Percentiles rank a stretch among this genome's conserved stretches.
These are phyloP conservation scores for Gnaphalium uliginosum DNA, from an alignment of 129 eudicot genomes.

Conservation along the genomic window DNA sequence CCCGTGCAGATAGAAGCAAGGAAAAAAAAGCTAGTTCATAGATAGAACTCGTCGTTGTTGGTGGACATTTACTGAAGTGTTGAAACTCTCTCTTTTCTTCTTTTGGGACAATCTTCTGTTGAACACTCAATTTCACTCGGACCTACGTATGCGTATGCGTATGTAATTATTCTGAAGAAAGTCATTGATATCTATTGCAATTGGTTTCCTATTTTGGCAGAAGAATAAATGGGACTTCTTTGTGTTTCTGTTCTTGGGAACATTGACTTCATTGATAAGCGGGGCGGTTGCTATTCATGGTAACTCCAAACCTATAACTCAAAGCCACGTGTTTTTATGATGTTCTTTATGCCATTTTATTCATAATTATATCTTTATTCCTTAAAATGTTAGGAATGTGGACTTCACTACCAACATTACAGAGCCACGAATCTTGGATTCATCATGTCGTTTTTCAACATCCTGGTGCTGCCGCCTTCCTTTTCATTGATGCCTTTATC, in stretches of 20 bases:
- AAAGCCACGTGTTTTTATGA: neutral
- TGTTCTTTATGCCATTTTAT: neutral
- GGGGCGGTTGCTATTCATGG: constrained; percentile 60
- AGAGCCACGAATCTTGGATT: constrained; percentile 69
- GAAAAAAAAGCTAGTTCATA: neutral
- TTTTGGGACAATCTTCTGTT: too few relatives aligned
- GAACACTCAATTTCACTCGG: neutral
- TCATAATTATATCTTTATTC: constrained; percentile 15
- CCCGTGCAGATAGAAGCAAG: too few relatives aligned
- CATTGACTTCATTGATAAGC: constrained; percentile 51
- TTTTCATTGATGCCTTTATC: constrained; percentile 62
- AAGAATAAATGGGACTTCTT: constrained; percentile 90
- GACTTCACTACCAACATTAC: constrained; percentile 52
- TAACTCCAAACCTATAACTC: constrained; percentile 41
- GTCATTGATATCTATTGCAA: constrained; percentile 1
- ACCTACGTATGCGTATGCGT: neutral
- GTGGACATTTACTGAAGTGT: neutral
- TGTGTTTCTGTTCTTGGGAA: constrained; percentile 71
- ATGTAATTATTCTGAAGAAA: constrained; percentile 18
- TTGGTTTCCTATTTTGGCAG: constrained; percentile 47
- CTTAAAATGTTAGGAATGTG: constrained; percentile 54
- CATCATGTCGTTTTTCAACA: constrained; percentile 52
- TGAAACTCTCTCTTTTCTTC: neutral
- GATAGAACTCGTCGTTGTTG: neutral
- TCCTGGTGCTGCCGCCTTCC: constrained; percentile 69